phyloP scores from a whole-genome alignment of 1,284 basidiomycete species.

The Agaricales sp. region DNA sequence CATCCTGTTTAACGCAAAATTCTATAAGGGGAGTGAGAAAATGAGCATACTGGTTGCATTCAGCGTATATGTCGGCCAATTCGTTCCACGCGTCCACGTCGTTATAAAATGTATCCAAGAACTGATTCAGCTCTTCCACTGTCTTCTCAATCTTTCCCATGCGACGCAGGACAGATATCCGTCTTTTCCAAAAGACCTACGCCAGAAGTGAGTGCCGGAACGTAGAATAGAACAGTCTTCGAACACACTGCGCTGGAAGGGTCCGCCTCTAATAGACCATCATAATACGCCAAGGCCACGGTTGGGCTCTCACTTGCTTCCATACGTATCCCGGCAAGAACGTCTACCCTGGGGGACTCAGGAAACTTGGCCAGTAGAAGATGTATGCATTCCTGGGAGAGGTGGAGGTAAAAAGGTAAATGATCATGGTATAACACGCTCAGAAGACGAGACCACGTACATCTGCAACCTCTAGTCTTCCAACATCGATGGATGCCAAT shows the following conservation, averaged over 20 bases:
- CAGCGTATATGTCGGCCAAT: slow-evolving; percentile 82
- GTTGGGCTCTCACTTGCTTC: slow-evolving; percentile 66
- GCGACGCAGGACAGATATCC: slow-evolving; percentile 61
- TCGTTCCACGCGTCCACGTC: slow-evolving; percentile 92
- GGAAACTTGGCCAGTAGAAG: slow-evolving; percentile 68
- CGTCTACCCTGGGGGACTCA: slow-evolving; percentile 72
- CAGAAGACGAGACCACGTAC: slow-evolving; percentile 35
- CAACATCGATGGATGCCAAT: slow-evolving; percentile 80
- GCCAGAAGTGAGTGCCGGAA: background rate
- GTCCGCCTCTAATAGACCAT: slow-evolving; percentile 55
- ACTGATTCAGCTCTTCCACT: slow-evolving; percentile 66
- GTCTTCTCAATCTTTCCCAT: slow-evolving; percentile 55
- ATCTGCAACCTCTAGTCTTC: slow-evolving; percentile 71
- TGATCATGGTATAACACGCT: slow-evolving; percentile 10
- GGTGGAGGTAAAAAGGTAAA: no score
- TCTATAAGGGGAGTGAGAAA: slow-evolving; percentile 2
- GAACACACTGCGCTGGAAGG: slow-evolving; percentile 72
- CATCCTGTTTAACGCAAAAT: background rate
- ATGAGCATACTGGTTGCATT: slow-evolving; percentile 59
- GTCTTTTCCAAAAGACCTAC: slow-evolving; percentile 77
- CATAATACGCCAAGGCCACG: slow-evolving; percentile 60
- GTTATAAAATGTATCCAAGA: slow-evolving; percentile 89
- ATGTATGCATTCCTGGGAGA: slow-evolving; percentile 41
- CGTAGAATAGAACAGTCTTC: background rate
- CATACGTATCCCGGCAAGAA: slow-evolving; percentile 79